These are phyloP conservation scores for Xylariaceae sp. DNA, from an alignment of 2,329 filamentous ascomycete genomes.

Conservation along the genomic window DNA sequence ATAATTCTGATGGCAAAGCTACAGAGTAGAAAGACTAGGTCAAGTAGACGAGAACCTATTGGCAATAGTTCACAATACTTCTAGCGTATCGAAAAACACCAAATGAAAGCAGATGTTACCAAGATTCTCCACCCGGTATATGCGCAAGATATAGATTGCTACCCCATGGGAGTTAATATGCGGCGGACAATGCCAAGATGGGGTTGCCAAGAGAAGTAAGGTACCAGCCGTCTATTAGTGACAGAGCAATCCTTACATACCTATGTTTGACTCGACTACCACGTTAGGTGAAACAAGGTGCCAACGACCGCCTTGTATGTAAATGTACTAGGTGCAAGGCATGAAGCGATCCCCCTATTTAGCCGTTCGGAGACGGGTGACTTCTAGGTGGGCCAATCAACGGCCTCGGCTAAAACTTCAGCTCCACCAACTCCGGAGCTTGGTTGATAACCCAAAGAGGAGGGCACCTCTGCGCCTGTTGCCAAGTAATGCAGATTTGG, in stretches of 20 bases:
- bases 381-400: slow-evolving; percentile 21
- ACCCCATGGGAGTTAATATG: slow-evolving; percentile 24
- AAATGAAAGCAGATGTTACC: slow-evolving; percentile 18
- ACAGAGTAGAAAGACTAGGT: neutral
- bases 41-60: neutral
- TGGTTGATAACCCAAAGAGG: slow-evolving; percentile 19
- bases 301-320: slow-evolving; percentile 27
- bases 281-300: slow-evolving; percentile 34
- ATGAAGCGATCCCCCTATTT: slow-evolving; percentile 27
- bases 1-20: neutral
- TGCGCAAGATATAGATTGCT: slow-evolving; percentile 23
- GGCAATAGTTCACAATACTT: slow-evolving; percentile 3
- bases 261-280: slow-evolving; percentile 34
- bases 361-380: slow-evolving; percentile 30
- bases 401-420: slow-evolving; percentile 25
- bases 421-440: slow-evolving; percentile 20
- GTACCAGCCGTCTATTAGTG: slow-evolving; percentile 14
- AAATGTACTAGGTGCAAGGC: too few species aligned
- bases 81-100: slow-evolving; percentile 2
- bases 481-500: neutral
- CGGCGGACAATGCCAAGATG: slow-evolving; percentile 16
- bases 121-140: slow-evolving; percentile 26
- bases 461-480: slow-evolving; percentile 12
- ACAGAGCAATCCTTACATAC: slow-evolving; percentile 19
- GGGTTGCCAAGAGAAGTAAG: slow-evolving; percentile 25